phyloP scores from a whole-genome alignment of 2,329 filamentous ascomycete species.

The Coleophoma crateriformis region DNA sequence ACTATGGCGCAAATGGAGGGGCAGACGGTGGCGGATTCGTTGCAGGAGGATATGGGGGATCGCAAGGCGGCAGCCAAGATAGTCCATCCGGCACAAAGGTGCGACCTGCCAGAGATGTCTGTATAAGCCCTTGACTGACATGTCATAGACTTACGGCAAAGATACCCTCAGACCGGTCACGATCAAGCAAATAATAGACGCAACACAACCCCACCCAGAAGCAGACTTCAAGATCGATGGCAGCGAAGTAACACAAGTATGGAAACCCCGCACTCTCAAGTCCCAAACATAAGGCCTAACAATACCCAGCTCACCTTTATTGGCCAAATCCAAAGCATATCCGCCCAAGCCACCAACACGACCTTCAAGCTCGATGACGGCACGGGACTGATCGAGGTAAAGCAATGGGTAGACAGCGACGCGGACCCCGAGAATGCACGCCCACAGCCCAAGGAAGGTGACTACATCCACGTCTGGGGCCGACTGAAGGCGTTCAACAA shows the following conservation, averaged over 20 bases:
- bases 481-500: conserved; percentile 78
- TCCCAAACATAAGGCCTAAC: no score
- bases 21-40: conserved; percentile 60
- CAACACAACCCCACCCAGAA: conserved; percentile 67
- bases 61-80: conserved; percentile 53
- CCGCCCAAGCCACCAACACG: conserved; percentile 81
- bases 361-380: conserved; percentile 94
- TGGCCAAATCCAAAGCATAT: conserved; percentile 84
- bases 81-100: conserved; percentile 40
- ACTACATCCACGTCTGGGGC: conserved; percentile 82
- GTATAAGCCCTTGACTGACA: not conserved
- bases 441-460: conserved; percentile 58
- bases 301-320: conserved; percentile 68
- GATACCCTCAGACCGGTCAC: conserved; percentile 91
- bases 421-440: conserved; percentile 35
- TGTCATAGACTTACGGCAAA: conserved; percentile 51
- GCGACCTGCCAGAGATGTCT: conserved; percentile 8
- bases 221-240: conserved; percentile 82
- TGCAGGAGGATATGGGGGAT: conserved; percentile 38
- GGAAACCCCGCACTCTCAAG: not conserved
- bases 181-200: conserved; percentile 88
- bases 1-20: conserved; percentile 45
- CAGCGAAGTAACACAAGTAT: conserved; percentile 56
- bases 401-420: conserved; percentile 64
- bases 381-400: conserved; percentile 86